Evolutionary conservation across 306 rosid genomes (phyloP).

Genomic region (Delonix regia): DNA sequence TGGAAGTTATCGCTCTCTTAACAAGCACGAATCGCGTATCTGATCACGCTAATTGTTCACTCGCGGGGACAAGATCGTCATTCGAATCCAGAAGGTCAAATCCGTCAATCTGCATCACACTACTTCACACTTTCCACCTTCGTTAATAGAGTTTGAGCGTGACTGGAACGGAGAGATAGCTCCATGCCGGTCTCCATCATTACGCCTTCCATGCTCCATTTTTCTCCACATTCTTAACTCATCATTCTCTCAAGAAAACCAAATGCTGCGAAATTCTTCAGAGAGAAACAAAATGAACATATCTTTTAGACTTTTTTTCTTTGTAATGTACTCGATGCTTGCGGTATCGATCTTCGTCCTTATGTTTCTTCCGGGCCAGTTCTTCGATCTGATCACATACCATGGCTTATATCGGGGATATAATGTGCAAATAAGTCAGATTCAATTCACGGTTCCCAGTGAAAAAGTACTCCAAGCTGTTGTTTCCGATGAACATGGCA

Average conservation of each 20-base stretch:
- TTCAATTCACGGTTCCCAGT: constrained; percentile 4
- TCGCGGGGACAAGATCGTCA: constrained; percentile 15
- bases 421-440: constrained; percentile 1
- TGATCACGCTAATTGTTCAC: constrained; percentile 7
- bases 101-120: not conserved
- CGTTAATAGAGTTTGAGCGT: not conserved
- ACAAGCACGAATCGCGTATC: not conserved
- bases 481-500: not conserved
- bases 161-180: constrained; percentile 10
- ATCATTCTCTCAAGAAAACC: constrained; percentile 12
- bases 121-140: constrained; percentile 10
- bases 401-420: not conserved
- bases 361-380: constrained; percentile 25
- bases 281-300: constrained; percentile 16
- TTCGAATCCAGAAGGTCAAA: constrained; percentile 21
- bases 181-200: constrained; percentile 4
- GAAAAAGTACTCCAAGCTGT: constrained; percentile 18
- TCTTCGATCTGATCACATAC: not conserved
- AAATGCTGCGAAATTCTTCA: not conserved
- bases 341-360: constrained; percentile 11
- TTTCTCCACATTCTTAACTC: not conserved
- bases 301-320: not conserved
- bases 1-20: constrained; percentile 13
- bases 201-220: not conserved
- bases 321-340: constrained; percentile 12